Base-by-base conservation (phyloP, 148 eudicot genomes). In the Rheum nobile region DNA sequence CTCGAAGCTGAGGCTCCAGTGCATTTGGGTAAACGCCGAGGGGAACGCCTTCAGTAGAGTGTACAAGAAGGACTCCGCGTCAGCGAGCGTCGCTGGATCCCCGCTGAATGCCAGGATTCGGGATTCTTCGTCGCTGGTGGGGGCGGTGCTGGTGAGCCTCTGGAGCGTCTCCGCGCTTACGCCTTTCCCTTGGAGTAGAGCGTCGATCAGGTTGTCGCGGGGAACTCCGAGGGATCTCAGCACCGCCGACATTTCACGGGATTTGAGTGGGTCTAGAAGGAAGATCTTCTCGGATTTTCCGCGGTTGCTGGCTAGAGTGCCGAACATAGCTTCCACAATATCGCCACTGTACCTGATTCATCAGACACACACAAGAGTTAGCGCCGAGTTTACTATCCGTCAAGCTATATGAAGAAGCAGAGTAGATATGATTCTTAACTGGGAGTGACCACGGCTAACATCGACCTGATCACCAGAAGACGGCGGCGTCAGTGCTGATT, bases 1-100 rank as follows among this genome's bases (percentile, higher is more conserved):
- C 32, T 87, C 90, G 50, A 83, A 87, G 22, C 55, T 80, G 48
- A 82, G 79, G 71, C 80, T 59, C 76, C 85, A 87, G 11, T 83
- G 83, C 89, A 88, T 84, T 6, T 82, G 83, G 43, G 74, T 78
- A 55, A 88, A 88, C 1, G 89, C 89, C 0, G 87, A 77, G 11
- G 91, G 87, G 16, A 84, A 65, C 7, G 83, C 75, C 73, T 78
- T 80, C n/a, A 88, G 75, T 26, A 84, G 77, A n/a, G 80, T 67
- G 79, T 82, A 82, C 26, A 88, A 83, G 82, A 88, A 88, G 7
- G 87, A 82, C 73, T 88, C 91, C 17, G 91, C 87, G 69, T 80
- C 80, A 2, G 89, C 89, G 3, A 88, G 87, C 52, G 74, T 81
- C 19, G 84, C 74, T 13, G 80, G 84, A 75, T 84, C 81, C 7